phyloP scores from a whole-genome alignment of 768 basidiomycete species.

The Pleurotus tuoliensis region DNA sequence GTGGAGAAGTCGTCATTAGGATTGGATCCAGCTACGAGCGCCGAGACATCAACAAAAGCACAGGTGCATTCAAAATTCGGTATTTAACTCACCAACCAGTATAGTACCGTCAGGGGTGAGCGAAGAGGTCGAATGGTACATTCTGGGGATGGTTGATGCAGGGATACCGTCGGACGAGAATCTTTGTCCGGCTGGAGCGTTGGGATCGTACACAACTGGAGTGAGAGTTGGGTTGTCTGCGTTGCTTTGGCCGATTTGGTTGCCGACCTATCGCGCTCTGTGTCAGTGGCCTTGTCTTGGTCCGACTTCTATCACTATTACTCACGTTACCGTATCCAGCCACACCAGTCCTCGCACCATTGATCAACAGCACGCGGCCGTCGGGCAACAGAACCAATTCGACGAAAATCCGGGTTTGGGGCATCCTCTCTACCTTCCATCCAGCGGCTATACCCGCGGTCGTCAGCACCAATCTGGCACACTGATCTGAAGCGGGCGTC shows the following conservation, averaged over 20 bases:
- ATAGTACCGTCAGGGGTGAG: conserved; percentile 28
- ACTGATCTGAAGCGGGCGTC: conserved; percentile 38
- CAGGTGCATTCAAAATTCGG: background rate
- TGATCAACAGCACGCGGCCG: conserved; percentile 37
- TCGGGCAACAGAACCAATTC: conserved; percentile 36
- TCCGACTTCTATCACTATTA: background rate
- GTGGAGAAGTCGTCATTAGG: conserved; percentile 30
- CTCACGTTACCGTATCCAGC: conserved; percentile 32
- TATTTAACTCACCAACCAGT: conserved; percentile 18
- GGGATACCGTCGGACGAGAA: conserved; percentile 27
- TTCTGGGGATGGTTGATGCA: conserved; percentile 24
- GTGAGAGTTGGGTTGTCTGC: conserved; percentile 31
- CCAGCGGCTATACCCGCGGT: conserved; percentile 37
- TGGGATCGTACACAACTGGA: conserved; percentile 30
- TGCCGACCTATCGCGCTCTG: conserved; percentile 17
- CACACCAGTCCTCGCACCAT: conserved; percentile 39
- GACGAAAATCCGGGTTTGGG: conserved; percentile 34
- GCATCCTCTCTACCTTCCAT: conserved; percentile 44
- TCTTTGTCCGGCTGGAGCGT: conserved; percentile 21
- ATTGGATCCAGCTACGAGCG: conserved; percentile 36
- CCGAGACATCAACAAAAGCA: background rate
- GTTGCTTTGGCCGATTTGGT: conserved; percentile 33
- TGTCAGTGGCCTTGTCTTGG: background rate
- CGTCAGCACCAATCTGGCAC: conserved; percentile 37
- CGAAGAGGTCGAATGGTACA: conserved; percentile 32